A percentile compares a stretch with the other conserved stretches of the same genome.
These are phyloP conservation scores for Shiraia bambusicola DNA, from an alignment of 2,329 filamentous ascomycete species.

Conservation along the genomic window DNA sequence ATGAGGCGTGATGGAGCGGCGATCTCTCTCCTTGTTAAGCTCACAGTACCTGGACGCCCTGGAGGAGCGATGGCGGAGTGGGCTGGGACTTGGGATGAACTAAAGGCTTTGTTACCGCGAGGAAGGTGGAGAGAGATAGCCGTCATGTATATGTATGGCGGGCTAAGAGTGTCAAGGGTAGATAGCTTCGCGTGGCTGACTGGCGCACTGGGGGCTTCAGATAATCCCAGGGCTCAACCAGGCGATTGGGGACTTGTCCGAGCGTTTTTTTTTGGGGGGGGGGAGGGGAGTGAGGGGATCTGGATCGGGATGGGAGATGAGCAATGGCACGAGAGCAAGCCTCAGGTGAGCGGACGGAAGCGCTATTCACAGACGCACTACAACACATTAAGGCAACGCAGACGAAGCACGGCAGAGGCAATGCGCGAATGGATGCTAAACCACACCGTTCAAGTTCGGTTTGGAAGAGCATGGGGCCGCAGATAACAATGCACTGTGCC, in stretches of 20 bases:
- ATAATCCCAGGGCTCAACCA: conserved; percentile 40
- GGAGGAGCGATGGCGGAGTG: conserved; percentile 48
- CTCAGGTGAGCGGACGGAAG: conserved; percentile 40
- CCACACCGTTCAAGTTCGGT: conserved; percentile 41
- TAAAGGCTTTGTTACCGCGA: conserved; percentile 42
- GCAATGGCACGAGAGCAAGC: conserved; percentile 36
- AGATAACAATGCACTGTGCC: conserved; percentile 38
- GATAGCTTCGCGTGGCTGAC: conserved; percentile 47
- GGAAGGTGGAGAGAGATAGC: conserved; percentile 44
- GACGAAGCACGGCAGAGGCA: conserved; percentile 45
- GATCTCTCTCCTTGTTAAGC: conserved; percentile 54
- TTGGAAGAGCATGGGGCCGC: conserved; percentile 34
- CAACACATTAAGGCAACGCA: conserved; percentile 41
- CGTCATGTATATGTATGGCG: conserved; percentile 48
- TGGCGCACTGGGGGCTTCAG: conserved; percentile 39
- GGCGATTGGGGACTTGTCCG: conserved; percentile 45
- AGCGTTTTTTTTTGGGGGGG: too few species aligned
- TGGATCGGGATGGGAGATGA: conserved; percentile 45
- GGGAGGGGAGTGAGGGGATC: conserved; percentile 39
- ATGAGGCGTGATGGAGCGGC: conserved; percentile 45
- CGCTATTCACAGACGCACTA: conserved; percentile 41
- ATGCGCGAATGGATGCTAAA: conserved; percentile 40
- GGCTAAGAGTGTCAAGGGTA: conserved; percentile 44
- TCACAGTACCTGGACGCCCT: conserved; percentile 47
- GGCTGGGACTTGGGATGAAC: conserved; percentile 49